Evolutionary conservation across 108 stramenopile genomes (phyloP), one percentile per base, ranked within the genome.

Genomic region (Epipyxis sp.): DNA sequence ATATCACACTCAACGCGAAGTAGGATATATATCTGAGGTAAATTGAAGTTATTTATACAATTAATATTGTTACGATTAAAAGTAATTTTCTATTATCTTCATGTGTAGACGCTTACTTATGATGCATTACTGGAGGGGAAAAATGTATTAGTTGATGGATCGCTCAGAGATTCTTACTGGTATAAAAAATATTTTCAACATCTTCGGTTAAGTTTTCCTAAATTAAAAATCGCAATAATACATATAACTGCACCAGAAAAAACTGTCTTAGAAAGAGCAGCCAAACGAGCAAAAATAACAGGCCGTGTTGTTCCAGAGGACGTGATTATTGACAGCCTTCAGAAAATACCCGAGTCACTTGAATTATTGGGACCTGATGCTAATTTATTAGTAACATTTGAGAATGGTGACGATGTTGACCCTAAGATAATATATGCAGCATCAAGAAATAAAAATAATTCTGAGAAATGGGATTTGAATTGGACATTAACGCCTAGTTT

Each of bases 101-200:
- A 13, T 50, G 46, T 50, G 6, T 20, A 50, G 46, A 20, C 20
- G 46, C 41, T 84, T 69, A 62, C 68, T 58, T 40, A 43, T 39
- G 46, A 62, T 34, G 83, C 81, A 13, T 46, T 84, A 39, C 34
- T 69, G 44, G 37, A 84, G 42, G 44, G 80, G 34, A 84, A 78
- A 34, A 84, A 84, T 42, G 76, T 81, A 10, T 39, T 84, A 0
- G 83, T 84, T 25, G 81, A 84, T 39, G 80, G 83, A 16, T 80
- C 81, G 25, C 41, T 84, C 42, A 65, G 83, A 30, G 78, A 84
- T 81, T 62, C 61, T 6, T 69, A 40, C 35, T 84, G 81, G 81
- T 81, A 81, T 44, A 44, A 40, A 0, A 29, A 58, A 1, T 79
- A 84, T 34, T 37, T 84, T 34, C 20, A 45, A 32, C 16, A 42